Evolutionary conservation across 78 protist species (phyloP), one percentile per base, ranked within the genome.

Genomic region (Dictyostelium brefeldianum): DNA sequence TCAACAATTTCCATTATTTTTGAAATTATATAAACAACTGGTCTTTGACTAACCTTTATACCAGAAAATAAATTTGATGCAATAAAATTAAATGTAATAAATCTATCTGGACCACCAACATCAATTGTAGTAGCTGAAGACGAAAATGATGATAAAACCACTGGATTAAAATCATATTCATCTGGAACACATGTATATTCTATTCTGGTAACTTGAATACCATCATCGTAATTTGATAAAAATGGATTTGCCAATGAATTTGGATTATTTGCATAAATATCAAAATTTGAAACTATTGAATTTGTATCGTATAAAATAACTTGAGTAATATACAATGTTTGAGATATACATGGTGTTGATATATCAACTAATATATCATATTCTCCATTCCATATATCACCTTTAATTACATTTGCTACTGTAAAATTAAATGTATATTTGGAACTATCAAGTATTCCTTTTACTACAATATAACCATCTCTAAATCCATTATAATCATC

Each of bases 401-500:
- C 50, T 22, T 15, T 59, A 36, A 43, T 27, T 43, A 17, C 17
- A 75, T 75, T 17, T 0, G n/a, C 5, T 1, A 27, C 14, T 0
- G 81, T 75, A 14, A 75, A 75, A 14, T 12, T 75, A 1, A 47
- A 75, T 36, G 10, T 43, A 48, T 25, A 27, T 4, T 14, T 9
- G 9, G 65, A 50, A 10, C 25, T 22, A 75, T 75, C 81, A 10
- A 75, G 2, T 36, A 64, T 50, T 22, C 81, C 81, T 14, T 50
- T 15, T 8, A 25, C 56, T 20, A 50, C 25, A 50, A 75, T 27
- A 51, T 22, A 75, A 48, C 81, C 81, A 48, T 25, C 25, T 50
- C 50, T 75, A 20, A 75, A 75, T 12, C 81, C 81, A 75, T 75
- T 75, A 9, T 20, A 20, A 0, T 48, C 6, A 12, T 75, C 81